Percentiles rank a stretch among this genome's conserved stretches.
Conservation (phyloP, 129 eudicot species). For the Tagetes patula region DNA sequence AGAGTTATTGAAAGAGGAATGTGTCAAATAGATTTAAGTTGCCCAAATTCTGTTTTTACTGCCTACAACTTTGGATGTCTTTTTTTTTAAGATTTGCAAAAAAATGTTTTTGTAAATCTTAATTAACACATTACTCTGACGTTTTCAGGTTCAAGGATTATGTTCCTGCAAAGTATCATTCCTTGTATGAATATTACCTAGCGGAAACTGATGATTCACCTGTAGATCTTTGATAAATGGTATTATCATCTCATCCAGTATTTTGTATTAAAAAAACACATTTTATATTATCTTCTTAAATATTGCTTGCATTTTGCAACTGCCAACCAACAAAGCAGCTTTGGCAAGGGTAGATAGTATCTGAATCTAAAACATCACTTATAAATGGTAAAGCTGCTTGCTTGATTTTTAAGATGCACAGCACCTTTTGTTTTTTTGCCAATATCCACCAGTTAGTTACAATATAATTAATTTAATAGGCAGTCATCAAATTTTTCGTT, state of each 20-base stretch:
- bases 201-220: constrained; percentile 17
- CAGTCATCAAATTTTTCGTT: background rate
- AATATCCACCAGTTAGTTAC: constrained; percentile 7
- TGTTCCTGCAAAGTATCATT: constrained; percentile 61
- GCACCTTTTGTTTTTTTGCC: background rate
- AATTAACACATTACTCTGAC: background rate
- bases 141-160: constrained; percentile 66
- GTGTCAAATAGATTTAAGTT: background rate
- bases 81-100: background rate
- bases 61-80: background rate
- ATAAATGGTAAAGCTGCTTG: background rate
- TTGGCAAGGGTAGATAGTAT: constrained; percentile 11
- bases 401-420: background rate
- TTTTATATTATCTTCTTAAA: background rate
- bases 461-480: background rate
- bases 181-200: constrained; percentile 54
- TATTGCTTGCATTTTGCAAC: constrained; percentile 4
- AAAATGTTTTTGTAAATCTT: background rate
- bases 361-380: constrained; percentile 5
- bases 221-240: constrained; percentile 40
- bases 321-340: background rate
- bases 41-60: background rate
- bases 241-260: constrained; percentile 1
- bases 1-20: background rate
- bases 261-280: background rate